Conservation (phyloP, 768 basidiomycete species). For the Boletellus emodensis region DNA sequence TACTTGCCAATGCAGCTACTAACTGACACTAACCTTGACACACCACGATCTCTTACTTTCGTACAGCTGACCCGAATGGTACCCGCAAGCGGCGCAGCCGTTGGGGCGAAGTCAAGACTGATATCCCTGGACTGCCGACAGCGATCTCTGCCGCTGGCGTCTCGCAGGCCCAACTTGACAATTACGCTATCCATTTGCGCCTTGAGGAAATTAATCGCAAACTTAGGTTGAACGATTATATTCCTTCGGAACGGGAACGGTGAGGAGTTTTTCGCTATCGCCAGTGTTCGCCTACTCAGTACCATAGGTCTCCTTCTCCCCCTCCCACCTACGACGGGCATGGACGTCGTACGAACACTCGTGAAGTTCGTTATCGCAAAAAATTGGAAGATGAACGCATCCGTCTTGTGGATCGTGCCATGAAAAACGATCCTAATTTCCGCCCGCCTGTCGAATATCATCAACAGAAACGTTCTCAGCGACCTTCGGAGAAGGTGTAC, state of each 20-base stretch:
- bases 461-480: slow-evolving; percentile 87
- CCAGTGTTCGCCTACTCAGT: slow-evolving; percentile 10
- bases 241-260: slow-evolving; percentile 95
- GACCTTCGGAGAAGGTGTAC: slow-evolving; percentile 97
- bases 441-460: slow-evolving; percentile 96
- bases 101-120: slow-evolving; percentile 93
- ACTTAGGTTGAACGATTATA: slow-evolving; percentile 87
- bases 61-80: slow-evolving; percentile 73
- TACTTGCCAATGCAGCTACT: slow-evolving; percentile 34
- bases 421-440: slow-evolving; percentile 98
- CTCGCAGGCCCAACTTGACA: slow-evolving; percentile 93
- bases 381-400: slow-evolving; percentile 92
- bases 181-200: slow-evolving; percentile 93
- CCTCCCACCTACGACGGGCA: slow-evolving; percentile 97
- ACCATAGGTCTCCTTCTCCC: slow-evolving; percentile 82
- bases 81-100: slow-evolving; percentile 94
- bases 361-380: slow-evolving; percentile 97
- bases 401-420: slow-evolving; percentile 88
- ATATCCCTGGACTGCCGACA: slow-evolving; percentile 90
- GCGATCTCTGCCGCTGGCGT: slow-evolving; percentile 92
- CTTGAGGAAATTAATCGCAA: slow-evolving; percentile 98
- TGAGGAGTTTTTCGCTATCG: slow-evolving; percentile 21
- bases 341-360: slow-evolving; percentile 96
- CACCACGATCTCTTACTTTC: slow-evolving; percentile 38
- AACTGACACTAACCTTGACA: slow-evolving; percentile 57